phyloP scores from a whole-genome alignment of 108 stramenopile species.

The Cylindrotheca fusiformis region DNA sequence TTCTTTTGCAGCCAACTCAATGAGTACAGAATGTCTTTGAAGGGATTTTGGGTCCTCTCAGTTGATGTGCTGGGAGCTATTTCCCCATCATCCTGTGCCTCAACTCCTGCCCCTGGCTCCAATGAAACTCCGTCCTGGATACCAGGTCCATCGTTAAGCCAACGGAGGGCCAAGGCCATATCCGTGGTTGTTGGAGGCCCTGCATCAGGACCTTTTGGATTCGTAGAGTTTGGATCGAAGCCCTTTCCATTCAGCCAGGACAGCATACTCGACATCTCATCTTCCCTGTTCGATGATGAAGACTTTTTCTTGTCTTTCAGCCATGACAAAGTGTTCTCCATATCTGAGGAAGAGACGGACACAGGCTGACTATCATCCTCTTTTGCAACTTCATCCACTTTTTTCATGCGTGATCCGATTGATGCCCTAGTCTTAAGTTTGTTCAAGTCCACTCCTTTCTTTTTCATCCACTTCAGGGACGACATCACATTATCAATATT shows the following conservation, averaged over 20 bases:
- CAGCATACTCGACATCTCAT: slow-evolving; percentile 8
- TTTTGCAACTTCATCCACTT: background rate
- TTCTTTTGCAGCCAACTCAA: slow-evolving; percentile 16
- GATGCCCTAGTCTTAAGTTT: background rate
- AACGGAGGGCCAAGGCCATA: background rate
- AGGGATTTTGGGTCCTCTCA: too few relatives aligned
- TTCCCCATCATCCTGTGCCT: too few relatives aligned
- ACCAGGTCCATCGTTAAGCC: background rate
- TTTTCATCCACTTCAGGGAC: slow-evolving; percentile 14
- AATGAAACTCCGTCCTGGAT: too few relatives aligned
- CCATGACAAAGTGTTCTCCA: too few relatives aligned
- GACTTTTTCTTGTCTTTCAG: too few relatives aligned
- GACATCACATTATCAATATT: slow-evolving; percentile 6
- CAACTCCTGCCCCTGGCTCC: too few relatives aligned
- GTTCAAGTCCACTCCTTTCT: slow-evolving; percentile 7
- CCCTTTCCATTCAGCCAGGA: slow-evolving; percentile 7
- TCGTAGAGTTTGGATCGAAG: background rate
- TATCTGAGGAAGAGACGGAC: too few relatives aligned
- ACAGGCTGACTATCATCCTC: background rate
- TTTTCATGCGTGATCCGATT: too few relatives aligned
- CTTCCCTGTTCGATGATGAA: too few relatives aligned
- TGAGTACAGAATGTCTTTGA: slow-evolving; percentile 1
- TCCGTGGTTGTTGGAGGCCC: background rate
- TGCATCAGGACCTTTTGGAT: background rate
- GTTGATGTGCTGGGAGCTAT: too few relatives aligned